Evolutionary conservation across 2,329 filamentous ascomycete species (phyloP).

Genomic region (Diaporthe nobilis): DNA sequence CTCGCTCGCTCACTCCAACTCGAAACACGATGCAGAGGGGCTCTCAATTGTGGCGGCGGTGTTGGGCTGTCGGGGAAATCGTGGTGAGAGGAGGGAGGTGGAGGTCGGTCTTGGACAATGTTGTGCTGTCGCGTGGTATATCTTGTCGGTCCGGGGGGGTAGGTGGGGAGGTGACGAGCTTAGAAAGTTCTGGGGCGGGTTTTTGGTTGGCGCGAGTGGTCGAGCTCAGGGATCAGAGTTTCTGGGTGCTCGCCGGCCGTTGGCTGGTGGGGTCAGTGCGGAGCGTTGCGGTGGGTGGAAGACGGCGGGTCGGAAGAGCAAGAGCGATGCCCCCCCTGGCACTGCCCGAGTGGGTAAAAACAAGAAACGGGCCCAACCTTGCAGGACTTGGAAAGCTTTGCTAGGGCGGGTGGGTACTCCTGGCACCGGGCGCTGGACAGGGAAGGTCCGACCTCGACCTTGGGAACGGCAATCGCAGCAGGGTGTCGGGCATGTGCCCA

Average conservation of each 20-base stretch:
- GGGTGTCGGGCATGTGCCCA: not conserved
- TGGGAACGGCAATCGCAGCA: not conserved
- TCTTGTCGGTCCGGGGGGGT: not conserved
- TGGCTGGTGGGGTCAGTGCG: slow-evolving; percentile 26
- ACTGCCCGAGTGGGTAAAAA: slow-evolving; percentile 9
- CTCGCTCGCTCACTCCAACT: not conserved
- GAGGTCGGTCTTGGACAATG: not conserved
- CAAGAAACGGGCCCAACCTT: slow-evolving; percentile 22
- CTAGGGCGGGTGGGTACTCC: not conserved
- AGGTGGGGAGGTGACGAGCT: slow-evolving; percentile 20
- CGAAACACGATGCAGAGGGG: not conserved
- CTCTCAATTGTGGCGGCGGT: not conserved
- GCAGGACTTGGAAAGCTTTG: slow-evolving; percentile 22
- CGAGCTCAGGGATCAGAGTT: slow-evolving; percentile 30
- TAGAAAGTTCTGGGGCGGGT: slow-evolving; percentile 14
- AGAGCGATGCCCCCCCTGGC: not conserved
- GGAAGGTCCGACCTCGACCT: slow-evolving; percentile 1
- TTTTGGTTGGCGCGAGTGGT: slow-evolving; percentile 19
- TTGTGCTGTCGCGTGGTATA: slow-evolving; percentile 30
- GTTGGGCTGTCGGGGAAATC: not conserved
- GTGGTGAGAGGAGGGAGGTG: not conserved
- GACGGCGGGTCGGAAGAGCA: not conserved
- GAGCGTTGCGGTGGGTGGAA: not conserved
- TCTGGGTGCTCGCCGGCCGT: slow-evolving; percentile 1
- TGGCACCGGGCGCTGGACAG: not conserved